A percentile compares a stretch with the other conserved stretches of the same genome.
Conservation (phyloP, 2,329 filamentous ascomycete species). For the Botryotinia narcissicola region DNA sequence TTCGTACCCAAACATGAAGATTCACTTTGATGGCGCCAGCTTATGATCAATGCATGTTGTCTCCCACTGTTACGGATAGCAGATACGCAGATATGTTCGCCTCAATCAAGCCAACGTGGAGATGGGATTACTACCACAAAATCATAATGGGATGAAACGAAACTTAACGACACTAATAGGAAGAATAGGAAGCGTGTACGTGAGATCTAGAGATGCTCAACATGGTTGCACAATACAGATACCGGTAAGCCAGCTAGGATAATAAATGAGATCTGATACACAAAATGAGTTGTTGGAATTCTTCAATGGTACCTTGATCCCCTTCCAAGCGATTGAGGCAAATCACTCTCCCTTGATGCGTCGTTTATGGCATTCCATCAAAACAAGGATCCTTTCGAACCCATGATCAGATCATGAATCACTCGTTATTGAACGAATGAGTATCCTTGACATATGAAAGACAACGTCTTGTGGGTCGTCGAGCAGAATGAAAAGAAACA, state of each 20-base stretch:
- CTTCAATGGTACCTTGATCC: background rate
- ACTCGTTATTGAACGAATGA: constrained; percentile 20
- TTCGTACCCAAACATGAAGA: background rate
- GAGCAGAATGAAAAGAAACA: background rate
- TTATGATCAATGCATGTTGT: constrained; percentile 8
- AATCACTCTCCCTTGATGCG: constrained; percentile 8
- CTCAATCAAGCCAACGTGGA: background rate
- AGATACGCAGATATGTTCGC: background rate
- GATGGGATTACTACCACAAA: background rate
- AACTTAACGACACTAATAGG: background rate
- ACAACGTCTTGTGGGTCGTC: background rate
- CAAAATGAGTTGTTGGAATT: background rate
- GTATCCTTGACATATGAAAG: background rate
- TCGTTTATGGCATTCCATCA: background rate
- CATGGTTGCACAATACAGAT: background rate
- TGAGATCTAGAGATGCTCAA: background rate
- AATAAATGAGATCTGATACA: constrained; percentile 5
- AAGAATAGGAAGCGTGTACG: background rate
- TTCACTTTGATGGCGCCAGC: background rate
- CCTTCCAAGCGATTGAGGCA: background rate
- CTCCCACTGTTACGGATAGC: background rate
- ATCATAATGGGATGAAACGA: constrained; percentile 8
- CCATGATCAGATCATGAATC: constrained; percentile 14
- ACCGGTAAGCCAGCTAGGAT: background rate
- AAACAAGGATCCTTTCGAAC: constrained; percentile 12